Conservation (phyloP, 768 basidiomycete species). For the Inosperma sp. region DNA sequence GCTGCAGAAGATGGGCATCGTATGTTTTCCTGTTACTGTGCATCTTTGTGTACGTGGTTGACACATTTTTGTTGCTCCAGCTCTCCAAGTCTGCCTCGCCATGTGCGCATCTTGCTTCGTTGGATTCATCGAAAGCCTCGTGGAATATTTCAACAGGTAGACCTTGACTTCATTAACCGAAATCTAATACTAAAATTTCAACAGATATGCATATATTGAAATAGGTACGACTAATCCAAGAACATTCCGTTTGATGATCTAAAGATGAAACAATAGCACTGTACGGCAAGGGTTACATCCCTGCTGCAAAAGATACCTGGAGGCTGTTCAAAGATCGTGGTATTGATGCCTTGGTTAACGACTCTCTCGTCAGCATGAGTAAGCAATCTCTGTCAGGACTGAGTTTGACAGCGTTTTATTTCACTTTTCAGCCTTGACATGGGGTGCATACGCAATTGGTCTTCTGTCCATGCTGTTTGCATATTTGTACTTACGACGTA, state of each 20-base stretch:
- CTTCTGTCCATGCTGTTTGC: conserved; percentile 68
- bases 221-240: conserved; percentile 44
- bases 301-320: conserved; percentile 84
- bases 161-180: conserved; percentile 2
- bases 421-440: conserved; percentile 51
- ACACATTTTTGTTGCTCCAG: conserved; percentile 38
- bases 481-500: conserved; percentile 71
- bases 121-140: conserved; percentile 61
- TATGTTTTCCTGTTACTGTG: too few species aligned
- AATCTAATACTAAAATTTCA: neutral
- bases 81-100: conserved; percentile 67
- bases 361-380: conserved; percentile 78
- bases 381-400: conserved; percentile 23
- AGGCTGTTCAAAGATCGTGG: conserved; percentile 69
- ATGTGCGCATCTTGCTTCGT: conserved; percentile 78
- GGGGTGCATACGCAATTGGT: conserved; percentile 79
- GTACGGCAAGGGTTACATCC: conserved; percentile 79
- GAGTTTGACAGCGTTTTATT: neutral
- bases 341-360: conserved; percentile 80
- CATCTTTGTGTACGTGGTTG: too few species aligned
- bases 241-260: neutral
- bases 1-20: conserved; percentile 63
- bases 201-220: conserved; percentile 76
- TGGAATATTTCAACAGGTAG: conserved; percentile 77
- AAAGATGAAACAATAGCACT: conserved; percentile 45